Evolutionary conservation across 306 rosid species (phyloP), one percentile per base, ranked within the genome.

Genomic region (Cicer chorassanicum): DNA sequence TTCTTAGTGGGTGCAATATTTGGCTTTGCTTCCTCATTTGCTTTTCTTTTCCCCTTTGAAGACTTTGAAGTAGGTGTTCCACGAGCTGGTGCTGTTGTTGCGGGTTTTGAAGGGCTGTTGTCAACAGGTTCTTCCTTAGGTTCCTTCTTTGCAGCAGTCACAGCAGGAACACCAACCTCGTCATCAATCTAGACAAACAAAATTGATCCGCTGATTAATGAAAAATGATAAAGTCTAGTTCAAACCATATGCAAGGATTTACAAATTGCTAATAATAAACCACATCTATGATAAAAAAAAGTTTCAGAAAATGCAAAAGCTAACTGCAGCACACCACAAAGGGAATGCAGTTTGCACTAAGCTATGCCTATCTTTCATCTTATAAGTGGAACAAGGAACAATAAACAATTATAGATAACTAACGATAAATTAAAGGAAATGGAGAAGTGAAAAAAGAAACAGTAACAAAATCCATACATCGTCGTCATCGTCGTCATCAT

Each of bases 101-200:
- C 49, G 12, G 96, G 83, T 81, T 91, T 93, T 61, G 76, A 63
- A 65, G 97, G 96, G 83, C 89, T 93, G 82, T 14, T 91, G 53
- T 92, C 94, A 65, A 83, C 82, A 46, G 94, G 91, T 78, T 93
- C 98, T 82, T 91, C 97, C 85, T 91, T 93, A 61, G 77, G 84
- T 56, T 93, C 97, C 91, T 89, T 91, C 82, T 91, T 91, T 41
- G 90, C 59, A 85, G 93, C 71, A 70, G 70, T 48, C 46, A 71
- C 87, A 36, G 88, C 81, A 60, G 96, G 80, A 74, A 81, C 54
- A 46, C 82, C 73, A 44, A 56, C 80, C 1, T 93, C 98, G 74
- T 93, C 98, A 40, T 93, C 98, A 68, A 83, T 74, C 97, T 91
- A 78, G 41, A 80, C 61, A 82, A 81, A 67, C 43, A 61, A 70